A percentile compares a stretch with the other conserved stretches of the same genome.
Conservation (phyloP, 306 rosid species). For the Prunus armeniaca region DNA sequence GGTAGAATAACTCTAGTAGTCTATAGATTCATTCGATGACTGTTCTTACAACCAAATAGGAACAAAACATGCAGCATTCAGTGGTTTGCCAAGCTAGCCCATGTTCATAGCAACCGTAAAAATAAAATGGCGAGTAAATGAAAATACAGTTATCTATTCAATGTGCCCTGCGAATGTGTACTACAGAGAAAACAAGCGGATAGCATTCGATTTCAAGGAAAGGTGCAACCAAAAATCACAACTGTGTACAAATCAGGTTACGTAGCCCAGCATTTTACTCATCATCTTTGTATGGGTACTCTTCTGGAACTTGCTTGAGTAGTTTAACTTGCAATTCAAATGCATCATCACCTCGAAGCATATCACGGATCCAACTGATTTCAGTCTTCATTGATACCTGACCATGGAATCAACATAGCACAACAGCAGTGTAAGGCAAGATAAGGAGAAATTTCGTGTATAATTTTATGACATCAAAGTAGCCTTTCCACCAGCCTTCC, state of each 20-base stretch:
- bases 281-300: slow-evolving; percentile 96
- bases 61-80: not conserved
- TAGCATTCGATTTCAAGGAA: not conserved
- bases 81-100: no score
- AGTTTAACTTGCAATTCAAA: slow-evolving; percentile 94
- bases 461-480: not conserved
- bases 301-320: slow-evolving; percentile 94
- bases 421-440: not conserved
- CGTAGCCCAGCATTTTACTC: slow-evolving; percentile 39
- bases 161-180: not conserved
- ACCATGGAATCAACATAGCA: not conserved
- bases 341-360: slow-evolving; percentile 90
- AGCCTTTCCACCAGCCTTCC: not conserved
- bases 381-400: slow-evolving; percentile 98
- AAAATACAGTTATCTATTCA: not conserved
- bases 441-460: not conserved
- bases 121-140: not conserved
- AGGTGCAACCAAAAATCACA: not conserved
- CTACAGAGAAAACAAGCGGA: not conserved
- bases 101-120: not conserved
- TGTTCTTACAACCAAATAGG: not conserved
- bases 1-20: not conserved
- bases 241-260: slow-evolving; percentile 13
- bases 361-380: slow-evolving; percentile 84
- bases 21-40: not conserved